Conservation (phyloP, 83 land plant genomes). For the Picea abies region DNA sequence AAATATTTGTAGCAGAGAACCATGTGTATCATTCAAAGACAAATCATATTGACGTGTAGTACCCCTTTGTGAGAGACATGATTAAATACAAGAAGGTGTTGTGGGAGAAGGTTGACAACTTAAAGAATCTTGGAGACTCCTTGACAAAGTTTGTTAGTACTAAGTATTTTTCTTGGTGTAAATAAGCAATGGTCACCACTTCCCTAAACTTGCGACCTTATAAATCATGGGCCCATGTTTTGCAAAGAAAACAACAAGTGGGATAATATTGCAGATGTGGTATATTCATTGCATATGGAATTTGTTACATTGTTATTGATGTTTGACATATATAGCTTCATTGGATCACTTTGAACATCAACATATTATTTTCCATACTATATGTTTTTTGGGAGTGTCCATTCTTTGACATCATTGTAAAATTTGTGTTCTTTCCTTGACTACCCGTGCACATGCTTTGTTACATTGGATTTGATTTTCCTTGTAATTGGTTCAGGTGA, state of each 20-base stretch:
- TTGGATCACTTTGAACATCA: too few species aligned
- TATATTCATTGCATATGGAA: background rate
- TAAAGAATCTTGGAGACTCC: background rate
- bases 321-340: too few species aligned
- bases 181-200: background rate
- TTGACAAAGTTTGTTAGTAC: background rate
- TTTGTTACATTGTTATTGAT: too few species aligned
- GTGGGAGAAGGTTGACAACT: background rate
- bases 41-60: background rate
- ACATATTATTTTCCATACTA: too few species aligned
- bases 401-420: too few species aligned
- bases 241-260: background rate
- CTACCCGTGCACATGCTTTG: too few species aligned
- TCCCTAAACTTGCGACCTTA: background rate
- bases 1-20: background rate
- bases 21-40: background rate
- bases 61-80: background rate
- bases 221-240: background rate
- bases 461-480: too few species aligned
- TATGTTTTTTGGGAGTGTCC: too few species aligned
- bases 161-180: background rate
- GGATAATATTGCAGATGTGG: background rate
- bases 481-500: too few species aligned
- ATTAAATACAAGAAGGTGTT: background rate
- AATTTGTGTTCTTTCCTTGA: too few species aligned